Base-by-base conservation (phyloP, 495 filamentous ascomycete species). In the Coniosporium apollinis region DNA sequence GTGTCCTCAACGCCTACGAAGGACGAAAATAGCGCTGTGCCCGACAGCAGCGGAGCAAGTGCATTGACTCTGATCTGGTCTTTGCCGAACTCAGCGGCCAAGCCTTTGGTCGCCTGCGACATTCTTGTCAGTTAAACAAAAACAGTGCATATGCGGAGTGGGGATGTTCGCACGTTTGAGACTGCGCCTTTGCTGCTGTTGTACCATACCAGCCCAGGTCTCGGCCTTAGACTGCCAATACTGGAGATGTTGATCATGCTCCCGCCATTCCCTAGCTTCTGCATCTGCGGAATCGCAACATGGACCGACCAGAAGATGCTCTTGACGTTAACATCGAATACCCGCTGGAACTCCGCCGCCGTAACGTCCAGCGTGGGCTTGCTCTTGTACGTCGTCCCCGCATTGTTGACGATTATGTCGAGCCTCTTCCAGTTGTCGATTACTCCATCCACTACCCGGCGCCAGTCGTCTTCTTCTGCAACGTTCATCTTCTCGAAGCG, bases 1-100 rank as follows among this genome's bases (percentile, higher is more conserved):
- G 74, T 81, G 44, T 76, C 64, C n/a, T 66, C 60, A 46, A 73
- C 67, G 2, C 76, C 76, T 0, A 72, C 65, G 55, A 81, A 81
- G 33, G 65, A 60, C 36, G 67, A 68, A 33, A 76, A 81, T 41
- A 76, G 61, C 0, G 67, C 74, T 21, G 73, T 80, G 9, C 64
- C 73, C 19, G 65, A 66, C 4, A 78, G 61, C 0, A 75, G 59
- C 5, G 74, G 76, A 29, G 63, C 70, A 7, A 79, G 62, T 14
- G 67, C 62, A 45, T 78, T 77, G 30, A 79, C 66, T 1, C 75
- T 65, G 46, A 81, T 74, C 44, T 76, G 65, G 28, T 73, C 61
- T 1, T 66, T 65, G 11, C 71, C 75, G 44, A 72, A 78, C 48
- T 81, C 76, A 4, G 72, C 71, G 3, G 76, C 76, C 32, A 81